Percentiles rank a stretch among this genome's conserved stretches.
Conservation (phyloP, 2,329 filamentous ascomycete species). For the Harringtonia lauricola region DNA sequence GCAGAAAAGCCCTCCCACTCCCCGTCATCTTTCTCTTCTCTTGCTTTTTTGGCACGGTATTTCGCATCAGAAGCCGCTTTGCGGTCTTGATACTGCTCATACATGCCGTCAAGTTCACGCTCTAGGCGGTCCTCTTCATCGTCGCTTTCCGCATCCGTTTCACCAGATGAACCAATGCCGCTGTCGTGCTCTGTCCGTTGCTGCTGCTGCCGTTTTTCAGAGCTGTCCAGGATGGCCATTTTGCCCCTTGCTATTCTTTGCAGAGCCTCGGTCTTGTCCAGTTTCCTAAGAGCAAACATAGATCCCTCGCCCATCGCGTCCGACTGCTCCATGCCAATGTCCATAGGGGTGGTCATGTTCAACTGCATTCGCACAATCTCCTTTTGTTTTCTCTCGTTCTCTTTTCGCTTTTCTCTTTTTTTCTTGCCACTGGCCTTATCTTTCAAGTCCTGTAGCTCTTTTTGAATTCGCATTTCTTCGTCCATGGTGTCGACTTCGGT, state of each 20-base stretch:
- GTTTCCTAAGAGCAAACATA: conserved; percentile 75
- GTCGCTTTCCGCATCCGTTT: conserved; percentile 55
- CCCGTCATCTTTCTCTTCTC: conserved; percentile 70
- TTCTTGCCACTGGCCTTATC: conserved; percentile 67
- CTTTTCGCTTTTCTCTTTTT: conserved; percentile 73
- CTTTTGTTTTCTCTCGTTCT: conserved; percentile 89
- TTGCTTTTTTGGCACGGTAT: conserved; percentile 78
- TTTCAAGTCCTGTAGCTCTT: conserved; percentile 72
- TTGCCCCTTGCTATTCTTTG: conserved; percentile 63
- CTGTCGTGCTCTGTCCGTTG: conserved; percentile 46
- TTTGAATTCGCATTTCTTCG: conserved; percentile 82
- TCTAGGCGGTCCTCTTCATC: conserved; percentile 77
- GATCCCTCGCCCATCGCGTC: conserved; percentile 68
- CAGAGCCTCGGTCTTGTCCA: conserved; percentile 65
- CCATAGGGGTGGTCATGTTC: conserved; percentile 91
- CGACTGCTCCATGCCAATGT: conserved; percentile 84
- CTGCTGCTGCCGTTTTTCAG: conserved; percentile 17
- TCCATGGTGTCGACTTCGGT: conserved; percentile 84
- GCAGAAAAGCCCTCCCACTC: conserved; percentile 88
- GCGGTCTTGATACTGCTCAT: conserved; percentile 72
- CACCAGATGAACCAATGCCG: conserved; percentile 40
- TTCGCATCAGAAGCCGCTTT: conserved; percentile 76
- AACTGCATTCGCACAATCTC: conserved; percentile 95
- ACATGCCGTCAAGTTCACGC: conserved; percentile 75
- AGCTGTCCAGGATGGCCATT: conserved; percentile 60